Evolutionary conservation across 2,329 filamentous ascomycete species (phyloP), one percentile per base, ranked within the genome.

Genomic region (Penicillium olsonii): DNA sequence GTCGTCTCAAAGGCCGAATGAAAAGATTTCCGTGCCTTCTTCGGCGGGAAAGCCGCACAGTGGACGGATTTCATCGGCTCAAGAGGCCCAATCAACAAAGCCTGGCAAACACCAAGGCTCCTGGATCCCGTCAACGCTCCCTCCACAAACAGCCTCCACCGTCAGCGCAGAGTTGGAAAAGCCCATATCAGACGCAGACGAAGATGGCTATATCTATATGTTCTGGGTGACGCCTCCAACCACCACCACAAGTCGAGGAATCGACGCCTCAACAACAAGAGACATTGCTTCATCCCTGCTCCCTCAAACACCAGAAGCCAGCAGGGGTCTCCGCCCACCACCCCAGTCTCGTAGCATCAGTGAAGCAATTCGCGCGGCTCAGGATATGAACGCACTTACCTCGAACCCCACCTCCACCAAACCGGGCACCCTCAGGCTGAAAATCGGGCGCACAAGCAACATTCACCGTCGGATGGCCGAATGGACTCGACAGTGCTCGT

Each of bases 151-250:
- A 0, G 77, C 88, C 0, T 87, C 90, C 0, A 74, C 78, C 5
- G 78, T 97, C 3, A 80, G 92, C 52, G 77, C 86, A 2, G 92
- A 97, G 69, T 78, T 97, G 9, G 83, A 71, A 67, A 94, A 81
- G 76, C 90, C 78, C 1, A 82, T 92, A 38, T 91, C 90, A 0
- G 76, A 83, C 18, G 75, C 80, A 45, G 89, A 94, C 57, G 89
- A 95, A 60, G 78, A 87, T 11, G 94, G 94, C 31, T 99, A 94
- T 74, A 97, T 99, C 59, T 99, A 99, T 79, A 95, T 99, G 71
- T 99, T 97, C 78, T 96, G 92, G 91, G 80, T 96, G 18, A 96
- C 90, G 0, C 85, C 90, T 26, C 77, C 81, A 29, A 80, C 78
- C 2, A 73, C 82, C 3, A 41, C 46, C 17, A 43, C 49, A 19